phyloP scores from a whole-genome alignment of 768 basidiomycete genomes.

The Asterophora parasitica region DNA sequence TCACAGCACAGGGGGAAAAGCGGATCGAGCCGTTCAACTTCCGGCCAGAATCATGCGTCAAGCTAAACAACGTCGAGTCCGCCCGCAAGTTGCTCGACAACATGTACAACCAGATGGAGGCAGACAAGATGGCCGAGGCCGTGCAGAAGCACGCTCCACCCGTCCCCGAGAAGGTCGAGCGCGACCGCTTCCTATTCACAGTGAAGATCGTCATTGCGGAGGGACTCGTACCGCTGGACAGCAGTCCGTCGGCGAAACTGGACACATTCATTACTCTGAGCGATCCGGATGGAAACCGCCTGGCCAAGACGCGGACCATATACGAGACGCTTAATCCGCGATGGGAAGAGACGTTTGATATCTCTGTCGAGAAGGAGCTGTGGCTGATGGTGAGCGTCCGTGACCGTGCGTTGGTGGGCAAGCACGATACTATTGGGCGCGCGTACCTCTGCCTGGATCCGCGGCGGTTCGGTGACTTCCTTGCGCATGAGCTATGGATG shows the following conservation, averaged over 20 bases:
- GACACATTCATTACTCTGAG: conserved; percentile 95
- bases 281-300: conserved; percentile 82
- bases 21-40: conserved; percentile 96
- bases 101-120: conserved; percentile 89
- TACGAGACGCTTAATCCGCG: conserved; percentile 89
- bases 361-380: conserved; percentile 87
- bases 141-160: conserved; percentile 57
- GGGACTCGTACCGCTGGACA: conserved; percentile 72
- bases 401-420: conserved; percentile 85
- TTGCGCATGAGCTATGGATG: conserved; percentile 90
- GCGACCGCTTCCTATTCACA: conserved; percentile 78
- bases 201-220: conserved; percentile 94
- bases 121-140: conserved; percentile 75
- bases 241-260: conserved; percentile 70
- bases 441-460: conserved; percentile 93
- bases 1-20: conserved; percentile 77
- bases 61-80: conserved; percentile 95
- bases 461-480: conserved; percentile 78
- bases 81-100: conserved; percentile 88
- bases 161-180: conserved; percentile 64
- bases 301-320: conserved; percentile 94
- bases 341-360: conserved; percentile 97
- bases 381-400: conserved; percentile 97
- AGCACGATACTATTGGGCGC: conserved; percentile 89
- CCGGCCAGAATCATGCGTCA: conserved; percentile 89